Percentiles rank a stretch among this genome's conserved stretches.
Conservation (phyloP, 2,329 filamentous ascomycete genomes). For the Blastomyces percursus region DNA sequence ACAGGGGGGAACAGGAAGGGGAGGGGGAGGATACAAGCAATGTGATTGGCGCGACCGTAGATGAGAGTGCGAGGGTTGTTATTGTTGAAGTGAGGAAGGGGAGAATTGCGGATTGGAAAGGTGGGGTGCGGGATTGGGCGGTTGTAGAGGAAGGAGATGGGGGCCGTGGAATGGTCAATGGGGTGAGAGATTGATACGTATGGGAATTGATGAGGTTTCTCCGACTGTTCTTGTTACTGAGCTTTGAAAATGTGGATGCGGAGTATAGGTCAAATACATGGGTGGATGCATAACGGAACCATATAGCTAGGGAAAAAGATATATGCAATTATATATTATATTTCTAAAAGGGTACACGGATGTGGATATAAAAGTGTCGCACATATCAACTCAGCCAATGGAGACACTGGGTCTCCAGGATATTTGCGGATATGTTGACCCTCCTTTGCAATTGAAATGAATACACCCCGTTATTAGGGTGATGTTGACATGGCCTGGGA, state of each 20-base stretch:
- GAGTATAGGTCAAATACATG: not conserved
- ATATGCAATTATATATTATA: not conserved
- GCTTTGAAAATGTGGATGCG: not conserved
- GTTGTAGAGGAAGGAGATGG: conserved; percentile 27
- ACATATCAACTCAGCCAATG: not conserved
- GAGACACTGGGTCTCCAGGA: not conserved
- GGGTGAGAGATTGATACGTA: not conserved
- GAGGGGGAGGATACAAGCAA: conserved; percentile 16
- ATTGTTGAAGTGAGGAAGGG: conserved; percentile 75
- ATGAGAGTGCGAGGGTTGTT: conserved; percentile 73
- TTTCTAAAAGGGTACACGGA: not conserved
- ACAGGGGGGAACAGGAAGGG: conserved; percentile 17
- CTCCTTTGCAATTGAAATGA: too few species aligned
- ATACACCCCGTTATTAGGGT: too few species aligned
- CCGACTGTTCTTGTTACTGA: not conserved
- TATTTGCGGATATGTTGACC: too few species aligned
- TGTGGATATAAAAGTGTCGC: not conserved
- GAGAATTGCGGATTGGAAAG: conserved; percentile 88
- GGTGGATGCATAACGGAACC: not conserved
- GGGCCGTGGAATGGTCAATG: not conserved
- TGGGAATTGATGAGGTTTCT: not conserved
- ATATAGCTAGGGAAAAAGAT: not conserved
- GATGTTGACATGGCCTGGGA: too few species aligned
- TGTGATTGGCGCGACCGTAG: conserved; percentile 50
- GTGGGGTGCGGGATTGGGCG: conserved; percentile 72